Base-by-base conservation (phyloP, 108 stramenopile species). In the Cyclotella choctawhatcheeana region DNA sequence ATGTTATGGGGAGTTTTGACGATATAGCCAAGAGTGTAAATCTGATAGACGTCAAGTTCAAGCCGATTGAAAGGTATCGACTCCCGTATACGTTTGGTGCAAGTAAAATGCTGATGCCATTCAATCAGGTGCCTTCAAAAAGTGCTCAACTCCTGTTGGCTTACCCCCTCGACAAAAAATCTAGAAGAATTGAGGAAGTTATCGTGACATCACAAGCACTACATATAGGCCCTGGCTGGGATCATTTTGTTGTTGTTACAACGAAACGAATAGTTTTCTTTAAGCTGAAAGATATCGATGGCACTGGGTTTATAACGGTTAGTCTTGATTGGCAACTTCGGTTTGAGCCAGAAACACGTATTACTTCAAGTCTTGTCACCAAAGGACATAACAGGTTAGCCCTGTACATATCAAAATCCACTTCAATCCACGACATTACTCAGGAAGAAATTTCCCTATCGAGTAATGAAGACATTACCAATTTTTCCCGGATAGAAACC, bases 21-120 rank as follows among this genome's bases (percentile, higher is more conserved):
- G 92, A 95, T 63, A 76, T 93, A 32, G 94, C 94, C 1, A 88
- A 84, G 58, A 83, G 85, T 43, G 87, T 90, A 14, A 95, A 95
- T 77, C 61, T 95, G 30, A 69, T 93, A 6, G 94, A 95, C 47
- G 77, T 76, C 21, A 84, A 88, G 43, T 79, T 78, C 45, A 86
- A 89, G 48, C 74, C 88, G 7, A 78, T 79, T 3, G 66, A 84
- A 72, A 91, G 82, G 51, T 67, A 88, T 25, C 72, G 94, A 22
- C 77, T 93, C 17, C 88, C 91, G 18, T 88, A 93, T 70, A 70
- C 78, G 13, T 95, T 95, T 68, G 89, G 94, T 29, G 58, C 84
- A 13, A 78, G 76, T 64, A 72, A 79, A n/a, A 82, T 87, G 44
- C 68, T 94, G n/a, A 27, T 82, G 0, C 89, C 89, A 35, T 94